These are phyloP conservation scores for Saccharomycopsis fibuligera DNA, from an alignment of 805 yeast species.

Conservation along the genomic window DNA sequence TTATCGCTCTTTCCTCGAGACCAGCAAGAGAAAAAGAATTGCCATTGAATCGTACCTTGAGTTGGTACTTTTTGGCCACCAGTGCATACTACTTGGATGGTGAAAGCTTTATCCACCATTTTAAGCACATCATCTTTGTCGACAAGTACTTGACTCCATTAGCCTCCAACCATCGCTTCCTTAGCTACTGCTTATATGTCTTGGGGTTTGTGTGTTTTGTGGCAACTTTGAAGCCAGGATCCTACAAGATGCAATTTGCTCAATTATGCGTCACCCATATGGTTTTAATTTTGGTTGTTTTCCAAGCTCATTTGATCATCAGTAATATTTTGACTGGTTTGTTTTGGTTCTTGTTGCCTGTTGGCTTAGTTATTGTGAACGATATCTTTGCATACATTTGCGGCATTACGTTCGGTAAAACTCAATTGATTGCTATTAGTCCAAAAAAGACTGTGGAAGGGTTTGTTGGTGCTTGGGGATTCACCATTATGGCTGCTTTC, in stretches of 20 bases:
- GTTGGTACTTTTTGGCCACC: slow-evolving; percentile 89
- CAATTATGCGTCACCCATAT: slow-evolving; percentile 92
- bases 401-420: slow-evolving; percentile 92
- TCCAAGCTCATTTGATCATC: slow-evolving; percentile 90
- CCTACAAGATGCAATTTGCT: slow-evolving; percentile 85
- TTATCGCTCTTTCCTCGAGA: slow-evolving; percentile 73
- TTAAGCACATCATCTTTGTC: slow-evolving; percentile 45
- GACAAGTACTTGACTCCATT: slow-evolving; percentile 50
- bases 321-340: slow-evolving; percentile 84
- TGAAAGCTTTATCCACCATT: slow-evolving; percentile 66
- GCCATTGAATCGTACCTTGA: slow-evolving; percentile 75
- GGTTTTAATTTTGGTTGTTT: slow-evolving; percentile 82
- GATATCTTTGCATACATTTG: slow-evolving; percentile 96
- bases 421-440: slow-evolving; percentile 86
- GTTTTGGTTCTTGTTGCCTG: slow-evolving; percentile 92
- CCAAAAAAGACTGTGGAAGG: slow-evolving; percentile 99
- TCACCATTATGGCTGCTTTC: slow-evolving; percentile 73
- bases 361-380: slow-evolving; percentile 84
- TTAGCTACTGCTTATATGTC: slow-evolving; percentile 77
- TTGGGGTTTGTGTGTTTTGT: slow-evolving; percentile 89
- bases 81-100: slow-evolving; percentile 88
- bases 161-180: slow-evolving; percentile 73
- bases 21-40: slow-evolving; percentile 79
- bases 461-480: slow-evolving; percentile 94
- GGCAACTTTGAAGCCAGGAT: slow-evolving; percentile 80